These are phyloP conservation scores for Naegleria lovaniensis DNA, from an alignment of 208 protist species.

Conservation along the genomic window DNA sequence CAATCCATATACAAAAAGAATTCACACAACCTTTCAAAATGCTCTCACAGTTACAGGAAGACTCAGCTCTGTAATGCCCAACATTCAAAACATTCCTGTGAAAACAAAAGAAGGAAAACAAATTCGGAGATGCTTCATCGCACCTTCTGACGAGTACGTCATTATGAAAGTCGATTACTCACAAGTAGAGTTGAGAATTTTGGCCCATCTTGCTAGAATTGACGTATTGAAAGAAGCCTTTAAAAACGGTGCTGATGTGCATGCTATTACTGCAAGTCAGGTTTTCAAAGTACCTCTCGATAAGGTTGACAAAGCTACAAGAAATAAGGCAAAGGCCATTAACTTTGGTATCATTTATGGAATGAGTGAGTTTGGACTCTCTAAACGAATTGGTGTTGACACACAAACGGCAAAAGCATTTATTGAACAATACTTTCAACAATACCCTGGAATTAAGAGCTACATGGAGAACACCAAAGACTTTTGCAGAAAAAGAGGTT, in stretches of 20 bases:
- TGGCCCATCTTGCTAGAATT: conserved; percentile 31
- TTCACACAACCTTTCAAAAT: conserved; percentile 36
- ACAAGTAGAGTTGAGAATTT: conserved; percentile 33
- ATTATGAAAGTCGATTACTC: conserved; percentile 33
- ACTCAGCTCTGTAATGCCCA: conserved; percentile 5
- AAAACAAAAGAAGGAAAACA: conserved; percentile 13
- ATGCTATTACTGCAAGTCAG: conserved; percentile 24
- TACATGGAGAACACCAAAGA: conserved; percentile 24
- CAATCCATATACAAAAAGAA: conserved; percentile 23
- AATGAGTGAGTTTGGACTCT: conserved; percentile 28
- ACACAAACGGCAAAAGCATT: neutral
- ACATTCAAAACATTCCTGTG: conserved; percentile 32
- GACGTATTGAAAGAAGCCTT: conserved; percentile 10
- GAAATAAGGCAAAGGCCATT: conserved; percentile 31
- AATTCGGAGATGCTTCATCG: conserved; percentile 23
- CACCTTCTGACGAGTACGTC: neutral
- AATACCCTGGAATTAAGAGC: conserved; percentile 30
- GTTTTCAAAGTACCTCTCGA: conserved; percentile 25
- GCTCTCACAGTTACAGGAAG: conserved; percentile 30
- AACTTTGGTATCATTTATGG: conserved; percentile 37
- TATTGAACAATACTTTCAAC: conserved; percentile 23
- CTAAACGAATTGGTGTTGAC: conserved; percentile 15
- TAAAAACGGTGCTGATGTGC: neutral
- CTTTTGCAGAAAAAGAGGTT: conserved; percentile 8
- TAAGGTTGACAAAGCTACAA: neutral